Evolutionary conservation across 495 filamentous ascomycete species (phyloP).

Genomic region (Penicillium lividum): DNA sequence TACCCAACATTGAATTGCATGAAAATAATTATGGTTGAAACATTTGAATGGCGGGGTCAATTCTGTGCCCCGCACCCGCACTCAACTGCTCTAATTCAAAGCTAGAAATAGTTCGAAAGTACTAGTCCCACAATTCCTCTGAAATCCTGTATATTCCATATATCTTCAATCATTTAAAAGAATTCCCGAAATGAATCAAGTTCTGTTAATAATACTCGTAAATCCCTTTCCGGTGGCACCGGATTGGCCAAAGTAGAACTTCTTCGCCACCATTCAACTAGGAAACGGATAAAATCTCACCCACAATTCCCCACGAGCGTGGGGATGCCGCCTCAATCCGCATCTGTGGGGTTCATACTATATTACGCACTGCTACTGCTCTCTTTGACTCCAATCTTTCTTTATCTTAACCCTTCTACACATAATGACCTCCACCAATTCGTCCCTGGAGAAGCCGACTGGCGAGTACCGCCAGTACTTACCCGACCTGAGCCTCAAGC

Average conservation of each 20-base stretch:
- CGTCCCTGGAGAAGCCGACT: conserved; percentile 28
- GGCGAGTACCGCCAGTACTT: conserved; percentile 59
- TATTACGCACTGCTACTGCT: conserved; percentile 11
- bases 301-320: conserved; percentile 30
- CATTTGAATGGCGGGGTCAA: not conserved
- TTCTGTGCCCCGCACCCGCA: not conserved
- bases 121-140: too few species aligned
- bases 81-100: too few species aligned
- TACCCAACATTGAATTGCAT: too few species aligned
- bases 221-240: conserved; percentile 19
- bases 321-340: conserved; percentile 19
- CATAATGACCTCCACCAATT: conserved; percentile 9
- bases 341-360: conserved; percentile 23
- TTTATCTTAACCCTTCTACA: conserved; percentile 2
- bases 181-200: not conserved
- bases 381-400: conserved; percentile 1
- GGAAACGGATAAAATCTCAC: conserved; percentile 25
- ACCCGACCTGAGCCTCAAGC: conserved; percentile 58
- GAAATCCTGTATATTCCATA: too few species aligned
- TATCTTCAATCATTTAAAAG: not conserved
- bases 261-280: conserved; percentile 9
- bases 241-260: conserved; percentile 10
- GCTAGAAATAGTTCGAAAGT: too few species aligned
- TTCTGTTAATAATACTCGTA: conserved; percentile 2
- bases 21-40: too few species aligned